phyloP scores from a whole-genome alignment of 2,329 filamentous ascomycete genomes.

The Aspergillus sp. region DNA sequence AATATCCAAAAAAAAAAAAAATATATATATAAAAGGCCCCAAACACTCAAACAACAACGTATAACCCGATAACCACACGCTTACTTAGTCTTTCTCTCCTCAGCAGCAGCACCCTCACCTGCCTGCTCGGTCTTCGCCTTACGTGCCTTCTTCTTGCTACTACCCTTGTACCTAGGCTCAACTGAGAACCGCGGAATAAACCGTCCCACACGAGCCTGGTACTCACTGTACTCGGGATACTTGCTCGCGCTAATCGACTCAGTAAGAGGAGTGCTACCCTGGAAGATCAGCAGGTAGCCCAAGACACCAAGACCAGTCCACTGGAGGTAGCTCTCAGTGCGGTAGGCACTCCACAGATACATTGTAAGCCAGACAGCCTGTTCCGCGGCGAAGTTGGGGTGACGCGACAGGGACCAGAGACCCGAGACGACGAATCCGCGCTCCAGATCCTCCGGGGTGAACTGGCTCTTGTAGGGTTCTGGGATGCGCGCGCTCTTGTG shows the following conservation, averaged over 20 bases:
- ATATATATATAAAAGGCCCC: too few species aligned
- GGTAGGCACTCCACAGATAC: conserved; percentile 80
- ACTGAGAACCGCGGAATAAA: conserved; percentile 60
- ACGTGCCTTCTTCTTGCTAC: conserved; percentile 15
- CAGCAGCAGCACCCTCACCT: conserved; percentile 1
- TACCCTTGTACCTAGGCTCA: conserved; percentile 23
- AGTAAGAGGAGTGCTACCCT: conserved; percentile 80
- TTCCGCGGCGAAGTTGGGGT: conserved; percentile 92
- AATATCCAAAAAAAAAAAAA: not conserved
- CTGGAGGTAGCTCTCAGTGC: conserved; percentile 63
- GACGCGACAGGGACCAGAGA: conserved; percentile 79
- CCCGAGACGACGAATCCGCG: conserved; percentile 81
- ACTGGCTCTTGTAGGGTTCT: conserved; percentile 42
- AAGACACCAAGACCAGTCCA: conserved; percentile 70
- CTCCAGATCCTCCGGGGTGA: conserved; percentile 68
- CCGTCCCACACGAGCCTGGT: conserved; percentile 74
- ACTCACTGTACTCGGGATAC: conserved; percentile 80
- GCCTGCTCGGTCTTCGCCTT: conserved; percentile 7
- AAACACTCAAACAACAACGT: not conserved
- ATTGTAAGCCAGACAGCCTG: conserved; percentile 82
- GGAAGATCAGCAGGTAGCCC: conserved; percentile 72
- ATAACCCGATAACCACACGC: not conserved
- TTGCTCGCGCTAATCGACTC: conserved; percentile 74
- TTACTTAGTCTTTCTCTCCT: conserved; percentile 18
- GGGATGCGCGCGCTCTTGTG: conserved; percentile 65